Percentiles rank a stretch among this genome's conserved stretches.
phyloP scores from a whole-genome alignment of 768 basidiomycete genomes.

The Boletus rubroflammeus region DNA sequence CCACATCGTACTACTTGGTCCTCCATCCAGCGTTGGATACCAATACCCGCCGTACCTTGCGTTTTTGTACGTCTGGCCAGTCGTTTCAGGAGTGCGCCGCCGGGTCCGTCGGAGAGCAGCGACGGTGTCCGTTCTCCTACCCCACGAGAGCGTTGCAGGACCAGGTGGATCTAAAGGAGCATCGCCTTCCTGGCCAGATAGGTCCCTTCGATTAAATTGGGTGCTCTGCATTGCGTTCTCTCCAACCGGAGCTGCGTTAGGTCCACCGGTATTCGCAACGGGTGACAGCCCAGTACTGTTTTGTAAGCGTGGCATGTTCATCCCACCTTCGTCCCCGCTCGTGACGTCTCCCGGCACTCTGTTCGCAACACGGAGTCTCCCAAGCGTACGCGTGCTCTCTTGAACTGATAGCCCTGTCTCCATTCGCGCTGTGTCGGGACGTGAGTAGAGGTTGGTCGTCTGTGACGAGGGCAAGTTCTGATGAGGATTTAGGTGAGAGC shows the following conservation, averaged over 20 bases:
- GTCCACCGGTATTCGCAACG: background rate
- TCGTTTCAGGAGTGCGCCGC: conserved; percentile 3
- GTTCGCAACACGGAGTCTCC: conserved; percentile 48
- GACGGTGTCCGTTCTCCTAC: conserved; percentile 27
- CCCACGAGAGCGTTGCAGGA: conserved; percentile 24
- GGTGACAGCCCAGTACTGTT: background rate
- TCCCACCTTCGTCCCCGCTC: conserved; percentile 33
- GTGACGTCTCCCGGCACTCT: conserved; percentile 44
- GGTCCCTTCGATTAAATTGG: background rate
- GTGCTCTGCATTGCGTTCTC: background rate
- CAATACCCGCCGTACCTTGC: conserved; percentile 13
- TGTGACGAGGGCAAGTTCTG: conserved; percentile 7
- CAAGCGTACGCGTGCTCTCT: conserved; percentile 37
- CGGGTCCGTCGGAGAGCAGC: conserved; percentile 19
- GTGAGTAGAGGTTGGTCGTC: background rate
- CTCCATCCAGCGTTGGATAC: conserved; percentile 5
- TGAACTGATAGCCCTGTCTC: conserved; percentile 24
- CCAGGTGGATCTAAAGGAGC: conserved; percentile 16
- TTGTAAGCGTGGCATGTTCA: conserved; percentile 2
- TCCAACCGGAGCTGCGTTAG: background rate
- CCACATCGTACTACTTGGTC: background rate
- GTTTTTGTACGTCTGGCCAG: conserved; percentile 6
- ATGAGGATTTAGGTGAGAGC: background rate
- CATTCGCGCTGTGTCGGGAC: conserved; percentile 16
- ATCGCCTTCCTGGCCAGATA: conserved; percentile 1